A percentile compares a stretch with the other conserved stretches of the same genome.
Evolutionary conservation across 2,329 filamentous ascomycete species (phyloP).

Genomic region (Venturiaceae sp.): DNA sequence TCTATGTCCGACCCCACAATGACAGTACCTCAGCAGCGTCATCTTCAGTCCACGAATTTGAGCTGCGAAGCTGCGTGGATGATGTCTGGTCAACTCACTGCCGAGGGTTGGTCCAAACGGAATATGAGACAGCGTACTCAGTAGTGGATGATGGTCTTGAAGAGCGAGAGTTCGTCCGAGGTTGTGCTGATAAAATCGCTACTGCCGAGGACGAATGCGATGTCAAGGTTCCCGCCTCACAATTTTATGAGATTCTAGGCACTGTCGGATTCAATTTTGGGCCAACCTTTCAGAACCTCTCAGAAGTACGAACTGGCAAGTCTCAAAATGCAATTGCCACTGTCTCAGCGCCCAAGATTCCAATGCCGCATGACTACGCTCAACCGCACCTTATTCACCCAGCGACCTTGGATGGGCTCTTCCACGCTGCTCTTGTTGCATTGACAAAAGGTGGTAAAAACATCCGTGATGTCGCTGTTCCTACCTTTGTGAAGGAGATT

Average conservation of each 20-base stretch:
- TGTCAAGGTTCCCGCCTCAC: not conserved
- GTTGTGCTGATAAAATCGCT: not conserved
- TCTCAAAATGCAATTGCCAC: too few species aligned
- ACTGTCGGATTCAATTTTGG: not conserved
- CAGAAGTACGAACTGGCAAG: not conserved
- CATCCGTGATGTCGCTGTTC: not conserved
- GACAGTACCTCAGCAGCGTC: too few species aligned
- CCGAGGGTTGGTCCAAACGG: too few species aligned
- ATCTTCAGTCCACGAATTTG: not conserved
- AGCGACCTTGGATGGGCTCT: not conserved
- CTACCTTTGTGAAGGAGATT: not conserved
- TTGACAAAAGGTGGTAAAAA: not conserved
- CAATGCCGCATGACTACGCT: not conserved
- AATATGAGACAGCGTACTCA: not conserved
- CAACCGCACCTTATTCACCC: conserved; percentile 2
- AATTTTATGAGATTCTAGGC: not conserved
- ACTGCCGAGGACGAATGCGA: not conserved
- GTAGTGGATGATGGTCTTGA: not conserved
- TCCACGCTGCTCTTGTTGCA: too few species aligned
- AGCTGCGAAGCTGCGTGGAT: too few species aligned
- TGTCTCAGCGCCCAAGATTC: not conserved
- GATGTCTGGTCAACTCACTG: not conserved
- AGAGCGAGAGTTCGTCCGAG: not conserved
- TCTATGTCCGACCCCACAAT: not conserved
- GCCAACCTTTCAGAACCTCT: not conserved